Percentiles rank a stretch among this genome's conserved stretches.
Conservation (phyloP, 148 eudicot species). For the Vaccinium vitisidaea region DNA sequence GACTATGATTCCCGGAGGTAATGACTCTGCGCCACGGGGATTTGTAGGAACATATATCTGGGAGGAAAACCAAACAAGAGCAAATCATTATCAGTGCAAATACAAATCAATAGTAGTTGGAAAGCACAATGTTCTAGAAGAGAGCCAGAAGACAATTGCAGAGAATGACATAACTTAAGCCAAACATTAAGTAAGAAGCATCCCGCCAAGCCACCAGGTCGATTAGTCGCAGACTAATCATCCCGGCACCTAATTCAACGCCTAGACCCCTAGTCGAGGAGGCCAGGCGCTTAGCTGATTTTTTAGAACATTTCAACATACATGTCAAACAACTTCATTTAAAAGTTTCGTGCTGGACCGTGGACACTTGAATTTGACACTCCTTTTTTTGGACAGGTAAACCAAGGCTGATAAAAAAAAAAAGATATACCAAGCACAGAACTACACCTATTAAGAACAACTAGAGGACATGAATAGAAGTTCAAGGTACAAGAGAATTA, state of each 20-base stretch:
- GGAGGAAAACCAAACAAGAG: not conserved
- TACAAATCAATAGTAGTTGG: not conserved
- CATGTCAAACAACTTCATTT: not conserved
- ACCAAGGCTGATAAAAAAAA: not conserved
- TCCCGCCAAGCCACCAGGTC: not conserved
- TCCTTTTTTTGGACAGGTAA: not conserved
- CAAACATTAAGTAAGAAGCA: slow-evolving; percentile 7
- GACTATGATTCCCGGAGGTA: slow-evolving; percentile 94
- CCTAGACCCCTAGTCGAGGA: too few relatives aligned
- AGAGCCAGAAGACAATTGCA: not conserved
- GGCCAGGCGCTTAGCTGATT: too few relatives aligned
- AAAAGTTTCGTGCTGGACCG: not conserved
- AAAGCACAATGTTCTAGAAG: not conserved
- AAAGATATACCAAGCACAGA: not conserved
- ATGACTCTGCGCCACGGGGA: slow-evolving; percentile 93
- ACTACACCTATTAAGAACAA: not conserved
- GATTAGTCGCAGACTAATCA: too few relatives aligned
- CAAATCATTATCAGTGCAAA: not conserved
- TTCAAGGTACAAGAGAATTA: not conserved
- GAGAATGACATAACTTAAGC: not conserved
- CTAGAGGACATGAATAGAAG: not conserved
- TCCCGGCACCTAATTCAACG: too few relatives aligned
- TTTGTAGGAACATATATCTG: slow-evolving; percentile 93
- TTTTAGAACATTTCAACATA: too few relatives aligned
- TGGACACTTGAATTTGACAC: not conserved